phyloP scores from a whole-genome alignment of 1,284 basidiomycete species.

The Crucibulum cyathiforme region DNA sequence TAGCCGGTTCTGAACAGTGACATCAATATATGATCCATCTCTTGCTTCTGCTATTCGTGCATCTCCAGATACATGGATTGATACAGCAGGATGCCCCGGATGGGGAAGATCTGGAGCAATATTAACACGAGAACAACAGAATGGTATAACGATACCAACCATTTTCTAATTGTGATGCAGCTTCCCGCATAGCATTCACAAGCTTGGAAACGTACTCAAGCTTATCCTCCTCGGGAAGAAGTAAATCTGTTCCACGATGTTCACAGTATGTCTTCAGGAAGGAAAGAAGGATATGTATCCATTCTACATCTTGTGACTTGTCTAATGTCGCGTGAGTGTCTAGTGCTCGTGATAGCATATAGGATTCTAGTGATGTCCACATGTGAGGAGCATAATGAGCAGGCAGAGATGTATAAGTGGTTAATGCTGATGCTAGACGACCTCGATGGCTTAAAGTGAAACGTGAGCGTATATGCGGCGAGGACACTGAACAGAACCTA shows the following conservation, averaged over 20 bases:
- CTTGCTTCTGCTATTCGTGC: conserved; percentile 58
- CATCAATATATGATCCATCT: conserved; percentile 70
- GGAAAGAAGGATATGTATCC: conserved; percentile 73
- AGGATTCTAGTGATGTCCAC: conserved; percentile 80
- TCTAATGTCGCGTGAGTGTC: conserved; percentile 63
- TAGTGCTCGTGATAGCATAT: conserved; percentile 74
- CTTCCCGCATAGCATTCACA: conserved; percentile 54
- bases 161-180: conserved; percentile 57
- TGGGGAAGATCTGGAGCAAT: conserved; percentile 61
- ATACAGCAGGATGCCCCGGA: conserved; percentile 71
- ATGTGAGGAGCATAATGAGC: conserved; percentile 81
- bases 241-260: conserved; percentile 55
- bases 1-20: conserved; percentile 65
- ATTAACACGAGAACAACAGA: conserved; percentile 1
- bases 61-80: conserved; percentile 50
- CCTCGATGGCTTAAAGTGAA: conserved; percentile 63
- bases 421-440: conserved; percentile 64
- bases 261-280: conserved; percentile 73
- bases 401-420: conserved; percentile 77
- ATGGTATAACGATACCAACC: conserved; percentile 45
- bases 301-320: conserved; percentile 69
- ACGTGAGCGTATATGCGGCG: conserved; percentile 3
- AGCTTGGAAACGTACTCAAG: conserved; percentile 59
- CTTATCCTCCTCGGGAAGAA: conserved; percentile 58
- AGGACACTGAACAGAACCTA: conserved; percentile 47